Percentiles rank a stretch among this genome's conserved stretches.
Evolutionary conservation across 768 basidiomycete species (phyloP).

Genomic region (Xerocomus brunneocitrinus): DNA sequence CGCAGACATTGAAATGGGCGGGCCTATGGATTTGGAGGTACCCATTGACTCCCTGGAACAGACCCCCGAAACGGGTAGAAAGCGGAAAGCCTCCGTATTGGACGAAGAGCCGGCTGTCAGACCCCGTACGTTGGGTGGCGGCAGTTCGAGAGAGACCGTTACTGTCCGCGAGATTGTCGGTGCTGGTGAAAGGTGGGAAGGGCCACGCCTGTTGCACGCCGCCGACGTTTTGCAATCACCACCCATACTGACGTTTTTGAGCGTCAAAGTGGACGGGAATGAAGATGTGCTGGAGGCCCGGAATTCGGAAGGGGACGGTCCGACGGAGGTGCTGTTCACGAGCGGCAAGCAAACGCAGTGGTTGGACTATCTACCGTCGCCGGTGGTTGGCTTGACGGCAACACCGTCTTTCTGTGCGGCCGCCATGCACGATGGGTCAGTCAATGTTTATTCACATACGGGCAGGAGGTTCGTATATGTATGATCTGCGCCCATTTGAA

Average conservation of each 20-base stretch:
- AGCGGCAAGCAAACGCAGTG: constrained; percentile 72
- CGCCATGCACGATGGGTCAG: constrained; percentile 69
- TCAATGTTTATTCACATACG: constrained; percentile 80
- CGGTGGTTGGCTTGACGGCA: constrained; percentile 62
- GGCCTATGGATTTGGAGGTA: constrained; percentile 48
- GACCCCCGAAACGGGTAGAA: constrained; percentile 39
- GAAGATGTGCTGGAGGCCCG: constrained; percentile 70
- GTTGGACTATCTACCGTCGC: constrained; percentile 82
- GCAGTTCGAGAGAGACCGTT: constrained; percentile 47
- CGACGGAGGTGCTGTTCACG: constrained; percentile 62
- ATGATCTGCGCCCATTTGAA: neutral
- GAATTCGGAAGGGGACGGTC: constrained; percentile 67
- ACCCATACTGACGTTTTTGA: constrained; percentile 56
- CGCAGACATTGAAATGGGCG: constrained; percentile 39
- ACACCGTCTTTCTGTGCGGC: constrained; percentile 69
- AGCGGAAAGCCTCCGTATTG: constrained; percentile 45
- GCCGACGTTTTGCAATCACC: constrained; percentile 40
- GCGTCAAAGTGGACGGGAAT: constrained; percentile 56
- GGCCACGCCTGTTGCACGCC: constrained; percentile 18
- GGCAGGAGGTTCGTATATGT: constrained; percentile 64
- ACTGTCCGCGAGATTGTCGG: constrained; percentile 51
- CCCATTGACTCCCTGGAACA: constrained; percentile 52
- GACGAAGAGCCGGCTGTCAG: constrained; percentile 39
- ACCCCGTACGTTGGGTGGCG: constrained; percentile 66
- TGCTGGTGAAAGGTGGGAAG: constrained; percentile 12